These are phyloP conservation scores for Ophiostoma angusticollis DNA, from an alignment of 2,329 filamentous ascomycete genomes.

Conservation along the genomic window DNA sequence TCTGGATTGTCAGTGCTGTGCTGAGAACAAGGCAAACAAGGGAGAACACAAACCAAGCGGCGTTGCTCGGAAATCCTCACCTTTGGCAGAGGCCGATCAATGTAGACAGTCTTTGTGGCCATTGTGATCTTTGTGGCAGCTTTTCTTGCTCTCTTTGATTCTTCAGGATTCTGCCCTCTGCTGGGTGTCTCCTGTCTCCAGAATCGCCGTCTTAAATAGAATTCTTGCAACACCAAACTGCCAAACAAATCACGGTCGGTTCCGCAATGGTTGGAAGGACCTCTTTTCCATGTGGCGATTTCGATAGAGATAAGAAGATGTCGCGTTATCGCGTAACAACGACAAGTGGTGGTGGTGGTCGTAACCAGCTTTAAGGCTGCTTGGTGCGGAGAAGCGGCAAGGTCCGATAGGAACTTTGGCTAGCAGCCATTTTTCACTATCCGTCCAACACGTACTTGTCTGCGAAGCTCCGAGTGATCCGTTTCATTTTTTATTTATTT, in stretches of 20 bases:
- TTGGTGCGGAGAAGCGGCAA: slow-evolving; percentile 6
- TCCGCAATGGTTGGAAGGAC: too few species aligned
- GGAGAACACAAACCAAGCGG: neutral
- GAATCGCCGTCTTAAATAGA: neutral
- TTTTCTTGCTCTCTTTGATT: neutral
- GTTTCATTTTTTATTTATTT: too few species aligned
- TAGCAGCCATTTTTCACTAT: neutral
- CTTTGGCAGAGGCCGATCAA: slow-evolving; percentile 12
- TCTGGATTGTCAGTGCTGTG: slow-evolving; percentile 17
- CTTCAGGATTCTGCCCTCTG: neutral
- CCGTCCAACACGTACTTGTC: too few species aligned
- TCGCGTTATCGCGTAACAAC: too few species aligned
- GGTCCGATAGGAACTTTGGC: slow-evolving; percentile 6
- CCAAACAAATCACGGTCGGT: too few species aligned
- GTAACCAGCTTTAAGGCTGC: neutral
- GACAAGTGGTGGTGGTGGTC: too few species aligned
- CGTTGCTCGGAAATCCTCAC: slow-evolving; percentile 4
- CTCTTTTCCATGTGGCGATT: too few species aligned
- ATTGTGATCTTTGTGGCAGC: slow-evolving; percentile 1
- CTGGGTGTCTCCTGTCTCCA: neutral
- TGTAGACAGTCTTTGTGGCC: slow-evolving; percentile 11
- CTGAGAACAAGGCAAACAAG: neutral
- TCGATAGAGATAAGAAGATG: neutral
- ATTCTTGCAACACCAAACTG: too few species aligned
- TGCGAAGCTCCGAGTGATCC: too few species aligned